Evolutionary conservation across 2,329 filamentous ascomycete species (phyloP).

Genomic region (Cercospora sojina): DNA sequence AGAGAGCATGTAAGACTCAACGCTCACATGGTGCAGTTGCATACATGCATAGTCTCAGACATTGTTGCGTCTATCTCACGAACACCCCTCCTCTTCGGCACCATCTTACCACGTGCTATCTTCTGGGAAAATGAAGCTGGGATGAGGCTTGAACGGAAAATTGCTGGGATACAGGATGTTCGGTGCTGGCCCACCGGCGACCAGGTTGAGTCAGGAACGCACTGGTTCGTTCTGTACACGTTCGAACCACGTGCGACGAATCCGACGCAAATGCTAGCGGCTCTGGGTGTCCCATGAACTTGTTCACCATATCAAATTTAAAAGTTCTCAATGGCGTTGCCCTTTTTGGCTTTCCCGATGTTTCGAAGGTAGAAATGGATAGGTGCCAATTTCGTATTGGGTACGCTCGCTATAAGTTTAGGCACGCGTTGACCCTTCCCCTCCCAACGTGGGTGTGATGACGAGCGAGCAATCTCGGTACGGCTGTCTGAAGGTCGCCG

Average conservation of each 20-base stretch:
- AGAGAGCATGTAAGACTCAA: not conserved
- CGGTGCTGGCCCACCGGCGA: not conserved
- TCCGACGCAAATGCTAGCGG: not conserved
- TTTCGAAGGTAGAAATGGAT: not conserved
- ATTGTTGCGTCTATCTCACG: not conserved
- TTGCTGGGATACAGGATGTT: not conserved
- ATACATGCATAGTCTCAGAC: not conserved
- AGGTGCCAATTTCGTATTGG: not conserved
- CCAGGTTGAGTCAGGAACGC: not conserved
- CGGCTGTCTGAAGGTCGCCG: not conserved
- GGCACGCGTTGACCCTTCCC: not conserved
- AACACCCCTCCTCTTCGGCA: not conserved
- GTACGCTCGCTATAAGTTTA: not conserved
- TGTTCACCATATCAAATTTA: not conserved
- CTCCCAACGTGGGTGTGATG: not conserved
- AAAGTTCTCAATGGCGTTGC: not conserved
- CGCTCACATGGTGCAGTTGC: not conserved
- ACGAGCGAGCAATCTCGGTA: not conserved
- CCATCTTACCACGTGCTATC: not conserved
- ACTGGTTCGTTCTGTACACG: not conserved
- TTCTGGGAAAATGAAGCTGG: not conserved
- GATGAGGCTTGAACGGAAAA: not conserved
- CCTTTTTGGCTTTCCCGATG: not conserved
- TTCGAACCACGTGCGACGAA: not conserved
- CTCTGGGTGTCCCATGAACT: not conserved